Base-by-base conservation (phyloP, 2,329 filamentous ascomycete species). In the Xylaria sp. region DNA sequence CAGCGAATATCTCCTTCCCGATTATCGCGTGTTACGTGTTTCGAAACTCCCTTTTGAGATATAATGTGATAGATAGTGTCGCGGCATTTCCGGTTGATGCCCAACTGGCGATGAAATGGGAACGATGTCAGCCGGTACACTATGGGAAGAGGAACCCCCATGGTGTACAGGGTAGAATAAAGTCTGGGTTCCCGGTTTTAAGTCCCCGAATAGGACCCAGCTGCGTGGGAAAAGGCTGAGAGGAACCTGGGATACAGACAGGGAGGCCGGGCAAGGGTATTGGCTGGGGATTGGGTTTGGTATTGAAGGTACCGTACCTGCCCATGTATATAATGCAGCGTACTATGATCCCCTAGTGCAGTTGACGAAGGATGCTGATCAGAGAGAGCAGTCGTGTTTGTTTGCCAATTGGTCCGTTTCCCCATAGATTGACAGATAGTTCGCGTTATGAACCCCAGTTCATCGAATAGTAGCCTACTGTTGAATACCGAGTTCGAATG, bases 171-270 rank as follows among this genome's bases (percentile, higher is more conserved):
- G 28, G 28, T 9, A 25, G 10, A 41, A 41, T 9, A 28, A 41
- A 59, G 39, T 32, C 32, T 54, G 44, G 20, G 46, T 52, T 57
- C 61, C 65, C 58, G 44, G 41, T 52, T 59, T 60, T 50, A 51
- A 68, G 39, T 57, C 23, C 65, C 57, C 41, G 57, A 61, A 15
- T 20, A 41, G 37, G 68, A 63, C 59, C 69, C 68, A 66, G 70
- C 55, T 63, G 61, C 20, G 37, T 70, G 70, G 70, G 65, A 72
- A 68, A 68, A 68, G 70, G 70, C 68, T 70, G 68, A 70, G 51
- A 64, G 12, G 57, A 68, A 56, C 70, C 68, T 60, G 62, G 65
- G 63, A 61, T 37, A 44, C 57, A 58, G 56, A 59, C 56, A 59
- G 61, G 66, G 54, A 44, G 44, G 20, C 62, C 52, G 55, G 25